Conservation (phyloP, 441 rosid species). For the Gossypium aridum region DNA sequence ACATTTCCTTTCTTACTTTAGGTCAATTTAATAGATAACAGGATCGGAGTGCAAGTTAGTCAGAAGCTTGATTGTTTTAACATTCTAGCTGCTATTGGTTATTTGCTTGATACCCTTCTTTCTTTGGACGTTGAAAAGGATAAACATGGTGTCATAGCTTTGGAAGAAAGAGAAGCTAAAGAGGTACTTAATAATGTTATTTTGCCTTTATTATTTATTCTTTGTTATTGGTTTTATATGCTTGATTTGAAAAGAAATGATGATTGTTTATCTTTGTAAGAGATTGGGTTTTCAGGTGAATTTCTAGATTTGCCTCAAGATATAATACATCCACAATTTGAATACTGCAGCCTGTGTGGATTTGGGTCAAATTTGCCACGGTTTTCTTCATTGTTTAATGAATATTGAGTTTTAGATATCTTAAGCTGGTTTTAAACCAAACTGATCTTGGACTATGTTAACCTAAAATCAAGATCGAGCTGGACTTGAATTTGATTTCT, state of each 20-base stretch:
- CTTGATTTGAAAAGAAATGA: not conserved
- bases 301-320: conserved; percentile 1
- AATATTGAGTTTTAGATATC: not conserved
- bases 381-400: not conserved
- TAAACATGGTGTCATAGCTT: conserved; percentile 20
- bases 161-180: conserved; percentile 42
- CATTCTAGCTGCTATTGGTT: conserved; percentile 48
- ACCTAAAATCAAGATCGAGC: not conserved
- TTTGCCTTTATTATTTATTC: not conserved
- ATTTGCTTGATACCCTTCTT: conserved; percentile 43
- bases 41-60: conserved; percentile 45
- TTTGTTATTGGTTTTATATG: too few relatives aligned
- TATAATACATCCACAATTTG: conserved; percentile 4
- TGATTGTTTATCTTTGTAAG: not conserved
- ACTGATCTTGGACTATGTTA: not conserved
- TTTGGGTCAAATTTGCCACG: conserved; percentile 2
- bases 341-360: not conserved
- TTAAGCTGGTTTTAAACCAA: not conserved
- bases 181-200: conserved; percentile 35
- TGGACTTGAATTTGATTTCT: not conserved
- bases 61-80: conserved; percentile 64
- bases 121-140: conserved; percentile 30
- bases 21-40: conserved; percentile 55
- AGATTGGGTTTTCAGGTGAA: not conserved
- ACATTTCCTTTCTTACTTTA: conserved; percentile 20